Base-by-base conservation (phyloP, 2,329 filamentous ascomycete species). In the Nothomitra cinnamomea region DNA sequence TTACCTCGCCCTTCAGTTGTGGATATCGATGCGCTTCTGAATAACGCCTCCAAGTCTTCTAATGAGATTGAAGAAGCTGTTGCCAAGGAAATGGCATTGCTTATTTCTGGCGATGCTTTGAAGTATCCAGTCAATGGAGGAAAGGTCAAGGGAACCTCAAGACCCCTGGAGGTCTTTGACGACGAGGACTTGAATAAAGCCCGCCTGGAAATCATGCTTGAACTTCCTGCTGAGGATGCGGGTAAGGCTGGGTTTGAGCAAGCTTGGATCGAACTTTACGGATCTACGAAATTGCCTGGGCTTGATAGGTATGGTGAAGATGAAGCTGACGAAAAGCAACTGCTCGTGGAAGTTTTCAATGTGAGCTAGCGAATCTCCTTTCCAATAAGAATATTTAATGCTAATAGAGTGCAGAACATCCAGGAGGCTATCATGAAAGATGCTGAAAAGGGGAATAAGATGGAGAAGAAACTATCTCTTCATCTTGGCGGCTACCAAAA, bases 401-500 rank as follows among this genome's bases (percentile, higher is more conserved):
- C 56, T 21, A 51, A 55, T 17, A 38, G 52, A 58, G 48, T 21
- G 7, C 54, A 85, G 81, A 75, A 75, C 47, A 77, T 88, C 1
- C 85, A 92, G 67, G 78, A 85, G 48, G 73, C 77, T 6, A 84
- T 95, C 57, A 76, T 85, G 60, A 71, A 76, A 2, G 80, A 81
- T 0, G 92, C 89, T 2, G 82, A 90, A 60, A 77, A 82, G 55
- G 86, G 85, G 53, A 87, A 87, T 64, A 94, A 90, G 67, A 72
- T 94, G 1, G 89, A 96, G 69, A 95, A 95, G 77, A 95, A 92
- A 68, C 77, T 98, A n/a, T 74, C 76, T 0, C 74, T 94, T 53
- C 83, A 92, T 61, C 79, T 94, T 1, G 89, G 89, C 22, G 92
- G 92, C 13, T 98, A 98, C 69, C 82, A 89, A 65, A 82, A 88